Conservation (phyloP, 1,284 basidiomycete genomes). For the Rhodotorula sp. region DNA sequence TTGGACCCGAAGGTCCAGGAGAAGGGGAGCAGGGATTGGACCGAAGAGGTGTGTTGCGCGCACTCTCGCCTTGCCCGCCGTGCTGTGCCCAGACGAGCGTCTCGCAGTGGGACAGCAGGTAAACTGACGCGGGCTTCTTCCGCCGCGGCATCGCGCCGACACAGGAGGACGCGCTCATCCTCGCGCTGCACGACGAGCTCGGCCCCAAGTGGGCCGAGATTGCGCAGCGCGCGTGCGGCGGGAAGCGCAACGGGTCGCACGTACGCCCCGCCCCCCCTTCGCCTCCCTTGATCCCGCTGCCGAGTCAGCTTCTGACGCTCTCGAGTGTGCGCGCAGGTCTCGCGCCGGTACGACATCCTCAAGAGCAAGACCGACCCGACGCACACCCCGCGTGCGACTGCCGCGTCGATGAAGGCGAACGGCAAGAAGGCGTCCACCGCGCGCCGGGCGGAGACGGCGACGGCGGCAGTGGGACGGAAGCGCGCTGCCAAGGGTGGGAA, state of each 20-base stretch:
- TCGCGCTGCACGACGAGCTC: conserved; percentile 31
- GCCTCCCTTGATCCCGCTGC: not conserved
- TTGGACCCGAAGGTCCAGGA: conserved; percentile 27
- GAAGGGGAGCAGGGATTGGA: conserved; percentile 31
- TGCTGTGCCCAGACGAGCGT: no score
- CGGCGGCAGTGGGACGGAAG: not conserved
- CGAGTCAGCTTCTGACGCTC: not conserved
- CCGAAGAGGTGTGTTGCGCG: conserved; percentile 29
- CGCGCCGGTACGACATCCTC: conserved; percentile 18
- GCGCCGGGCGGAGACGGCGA: not conserved
- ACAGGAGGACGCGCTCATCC: conserved; percentile 37
- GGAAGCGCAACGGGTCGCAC: conserved; percentile 33
- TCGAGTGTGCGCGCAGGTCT: conserved; percentile 5
- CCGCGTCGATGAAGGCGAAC: not conserved
- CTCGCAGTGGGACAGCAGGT: no score
- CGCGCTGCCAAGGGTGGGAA: not conserved
- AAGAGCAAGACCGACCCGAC: not conserved
- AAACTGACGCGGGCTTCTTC: not conserved
- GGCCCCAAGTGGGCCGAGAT: conserved; percentile 38
- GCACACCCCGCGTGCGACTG: no score
- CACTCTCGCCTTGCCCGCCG: not conserved
- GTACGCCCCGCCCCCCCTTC: conserved; percentile 18
- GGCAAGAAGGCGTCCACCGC: not conserved
- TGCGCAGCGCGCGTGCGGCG: conserved; percentile 21
- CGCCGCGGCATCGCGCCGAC: no score